A percentile compares a stretch with the other conserved stretches of the same genome.
phyloP scores from a whole-genome alignment of 169 alveolate genomes.

The Plasmodium vivax region DNA sequence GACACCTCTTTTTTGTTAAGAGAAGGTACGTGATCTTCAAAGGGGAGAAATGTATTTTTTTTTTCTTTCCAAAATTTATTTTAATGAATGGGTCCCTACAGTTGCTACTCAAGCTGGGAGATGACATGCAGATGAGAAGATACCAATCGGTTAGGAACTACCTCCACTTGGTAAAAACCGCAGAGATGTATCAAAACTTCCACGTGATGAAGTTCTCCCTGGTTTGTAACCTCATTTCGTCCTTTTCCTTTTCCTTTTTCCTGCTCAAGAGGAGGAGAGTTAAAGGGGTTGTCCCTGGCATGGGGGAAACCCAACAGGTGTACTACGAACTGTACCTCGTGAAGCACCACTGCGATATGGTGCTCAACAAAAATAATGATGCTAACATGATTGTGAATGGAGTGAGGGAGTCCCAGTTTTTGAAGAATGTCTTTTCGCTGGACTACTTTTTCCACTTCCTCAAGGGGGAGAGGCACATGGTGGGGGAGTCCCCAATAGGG shows the following conservation, averaged over 20 bases:
- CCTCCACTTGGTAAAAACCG: conserved; percentile 2
- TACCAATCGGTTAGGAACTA: conserved; percentile 13
- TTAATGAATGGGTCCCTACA: not conserved
- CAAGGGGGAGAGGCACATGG: not conserved
- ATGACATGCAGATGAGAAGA: not conserved
- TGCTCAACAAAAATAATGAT: conserved; percentile 46
- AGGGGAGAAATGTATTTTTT: conserved; percentile 28
- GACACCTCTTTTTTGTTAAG: conserved; percentile 8
- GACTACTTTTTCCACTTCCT: conserved; percentile 24
- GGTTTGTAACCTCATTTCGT: conserved; percentile 12
- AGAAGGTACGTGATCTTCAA: conserved; percentile 36
- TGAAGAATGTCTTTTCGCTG: conserved; percentile 36
- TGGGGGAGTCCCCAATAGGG: not conserved
- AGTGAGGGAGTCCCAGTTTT: not conserved
- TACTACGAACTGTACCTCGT: conserved; percentile 38
- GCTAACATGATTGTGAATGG: conserved; percentile 41
- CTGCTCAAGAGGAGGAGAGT: conserved; percentile 1
- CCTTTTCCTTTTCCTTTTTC: conserved; percentile 37
- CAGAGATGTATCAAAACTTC: not conserved
- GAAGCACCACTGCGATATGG: conserved; percentile 44
- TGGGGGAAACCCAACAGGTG: not conserved
- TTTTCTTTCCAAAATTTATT: conserved; percentile 42
- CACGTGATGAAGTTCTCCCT: conserved; percentile 30
- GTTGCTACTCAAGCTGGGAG: conserved; percentile 2
- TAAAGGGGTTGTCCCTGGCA: not conserved